These are phyloP conservation scores for Komagataea norvegica DNA, from an alignment of 1,139 yeast genomes.

Conservation along the genomic window DNA sequence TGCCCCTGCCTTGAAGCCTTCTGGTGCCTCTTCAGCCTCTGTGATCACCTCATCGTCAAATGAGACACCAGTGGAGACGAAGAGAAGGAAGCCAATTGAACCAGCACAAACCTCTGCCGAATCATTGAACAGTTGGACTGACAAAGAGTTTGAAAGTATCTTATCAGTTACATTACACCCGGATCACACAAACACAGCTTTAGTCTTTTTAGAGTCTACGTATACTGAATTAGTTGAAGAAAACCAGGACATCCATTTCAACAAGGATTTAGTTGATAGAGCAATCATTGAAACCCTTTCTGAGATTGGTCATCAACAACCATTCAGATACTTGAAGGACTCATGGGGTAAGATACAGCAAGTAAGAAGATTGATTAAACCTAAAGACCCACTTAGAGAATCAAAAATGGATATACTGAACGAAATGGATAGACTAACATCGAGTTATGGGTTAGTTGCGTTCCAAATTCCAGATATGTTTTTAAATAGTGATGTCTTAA, in stretches of 20 bases:
- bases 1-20: no score
- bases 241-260: conserved; percentile 26
- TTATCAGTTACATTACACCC: conserved; percentile 37
- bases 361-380: conserved; percentile 38
- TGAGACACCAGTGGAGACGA: background rate
- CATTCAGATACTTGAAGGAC: conserved; percentile 44
- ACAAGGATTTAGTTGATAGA: conserved; percentile 36
- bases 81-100: background rate
- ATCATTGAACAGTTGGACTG: conserved; percentile 28
- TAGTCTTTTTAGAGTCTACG: conserved; percentile 36
- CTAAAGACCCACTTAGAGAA: conserved; percentile 37
- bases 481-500: conserved; percentile 16
- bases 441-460: conserved; percentile 66
- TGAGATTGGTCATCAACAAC: conserved; percentile 44
- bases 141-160: conserved; percentile 33
- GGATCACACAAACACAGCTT: conserved; percentile 16
- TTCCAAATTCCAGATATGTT: conserved; percentile 72
- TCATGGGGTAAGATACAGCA: conserved; percentile 40
- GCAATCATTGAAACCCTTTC: conserved; percentile 52
- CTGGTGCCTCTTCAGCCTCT: no score
- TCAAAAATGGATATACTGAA: conserved; percentile 39
- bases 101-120: conserved; percentile 1
- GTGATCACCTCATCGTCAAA: background rate
- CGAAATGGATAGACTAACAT: conserved; percentile 48
- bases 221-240: conserved; percentile 36